These are phyloP conservation scores for Fusarium equiseti DNA, from an alignment of 2,329 filamentous ascomycete genomes.

Conservation along the genomic window DNA sequence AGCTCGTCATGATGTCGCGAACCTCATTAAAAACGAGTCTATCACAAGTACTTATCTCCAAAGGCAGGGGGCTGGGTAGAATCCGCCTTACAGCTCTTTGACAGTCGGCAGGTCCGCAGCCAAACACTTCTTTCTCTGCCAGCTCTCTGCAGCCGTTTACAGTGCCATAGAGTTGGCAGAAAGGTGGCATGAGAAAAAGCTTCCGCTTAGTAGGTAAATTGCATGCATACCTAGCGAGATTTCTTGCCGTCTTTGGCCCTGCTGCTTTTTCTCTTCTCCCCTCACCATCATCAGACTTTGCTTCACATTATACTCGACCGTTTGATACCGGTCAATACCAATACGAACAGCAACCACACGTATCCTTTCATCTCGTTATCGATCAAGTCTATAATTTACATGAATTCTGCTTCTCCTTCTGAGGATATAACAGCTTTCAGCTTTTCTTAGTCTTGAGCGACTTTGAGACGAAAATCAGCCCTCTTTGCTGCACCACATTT, in stretches of 20 bases:
- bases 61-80: background rate
- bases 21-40: background rate
- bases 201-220: background rate
- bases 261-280: background rate
- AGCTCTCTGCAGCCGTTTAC: background rate
- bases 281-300: constrained; percentile 23
- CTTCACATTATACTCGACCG: constrained; percentile 2
- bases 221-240: background rate
- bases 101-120: background rate
- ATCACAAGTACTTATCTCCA: background rate
- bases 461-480: background rate
- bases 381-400: constrained; percentile 1
- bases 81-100: background rate
- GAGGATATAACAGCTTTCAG: background rate
- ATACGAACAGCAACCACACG: background rate
- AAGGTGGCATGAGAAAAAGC: background rate
- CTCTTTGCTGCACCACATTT: background rate
- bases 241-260: background rate
- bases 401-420: constrained; percentile 1
- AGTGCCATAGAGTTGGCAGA: background rate
- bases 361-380: constrained; percentile 4
- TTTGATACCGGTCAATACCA: constrained; percentile 18
- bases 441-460: background rate
- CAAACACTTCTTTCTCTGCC: background rate
- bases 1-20: background rate